A percentile compares a stretch with the other conserved stretches of the same genome.
These are phyloP conservation scores for Podila epigama DNA, from an alignment of 192 early-diverging fungal genomes.

Conservation along the genomic window DNA sequence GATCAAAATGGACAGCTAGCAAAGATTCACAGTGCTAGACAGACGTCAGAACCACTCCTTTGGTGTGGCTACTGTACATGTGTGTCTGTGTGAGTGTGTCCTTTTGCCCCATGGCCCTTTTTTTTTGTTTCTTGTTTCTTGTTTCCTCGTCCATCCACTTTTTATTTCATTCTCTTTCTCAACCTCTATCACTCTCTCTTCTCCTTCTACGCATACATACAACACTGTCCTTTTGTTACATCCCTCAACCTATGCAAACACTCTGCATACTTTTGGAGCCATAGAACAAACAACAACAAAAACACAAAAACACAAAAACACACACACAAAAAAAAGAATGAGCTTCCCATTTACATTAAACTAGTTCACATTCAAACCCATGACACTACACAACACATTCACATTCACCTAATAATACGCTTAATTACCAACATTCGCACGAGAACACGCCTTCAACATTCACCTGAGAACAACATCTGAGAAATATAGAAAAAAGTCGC, in stretches of 20 bases:
- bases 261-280: not conserved
- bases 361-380: not conserved
- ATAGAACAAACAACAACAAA: not conserved
- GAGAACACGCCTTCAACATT: too few relatives aligned
- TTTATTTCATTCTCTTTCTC: slow-evolving; percentile 1
- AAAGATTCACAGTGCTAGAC: too few relatives aligned
- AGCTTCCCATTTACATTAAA: not conserved
- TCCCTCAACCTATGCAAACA: not conserved
- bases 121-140: not conserved
- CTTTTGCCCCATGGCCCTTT: not conserved
- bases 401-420: not conserved
- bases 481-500: not conserved
- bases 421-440: not conserved
- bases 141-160: not conserved
- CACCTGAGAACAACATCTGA: not conserved
- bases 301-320: too few relatives aligned
- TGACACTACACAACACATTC: not conserved
- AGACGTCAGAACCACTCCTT: too few relatives aligned
- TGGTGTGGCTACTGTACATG: too few relatives aligned
- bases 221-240: not conserved
- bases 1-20: too few relatives aligned
- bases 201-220: not conserved
- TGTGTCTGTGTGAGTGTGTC: too few relatives aligned
- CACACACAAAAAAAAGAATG: too few relatives aligned
- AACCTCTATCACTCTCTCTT: not conserved